These are phyloP conservation scores for Ophiostoma perfectum DNA, from an alignment of 2,329 filamentous ascomycete genomes.

Conservation along the genomic window DNA sequence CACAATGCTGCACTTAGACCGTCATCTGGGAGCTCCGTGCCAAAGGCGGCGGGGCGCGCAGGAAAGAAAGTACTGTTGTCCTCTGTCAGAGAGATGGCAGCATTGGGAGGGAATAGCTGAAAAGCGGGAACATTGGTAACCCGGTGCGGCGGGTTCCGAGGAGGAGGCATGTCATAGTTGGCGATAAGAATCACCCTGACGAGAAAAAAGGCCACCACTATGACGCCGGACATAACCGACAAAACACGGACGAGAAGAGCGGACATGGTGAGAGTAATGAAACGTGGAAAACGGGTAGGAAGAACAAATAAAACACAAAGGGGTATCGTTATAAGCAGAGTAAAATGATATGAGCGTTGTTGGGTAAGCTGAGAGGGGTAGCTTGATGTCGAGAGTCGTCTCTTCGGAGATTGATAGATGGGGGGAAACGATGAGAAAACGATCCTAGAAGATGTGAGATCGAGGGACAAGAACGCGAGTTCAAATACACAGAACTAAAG, in stretches of 20 bases:
- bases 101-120: constrained; percentile 89
- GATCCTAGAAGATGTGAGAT: background rate
- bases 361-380: background rate
- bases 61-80: constrained; percentile 98
- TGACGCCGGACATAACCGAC: constrained; percentile 19
- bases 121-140: constrained; percentile 38
- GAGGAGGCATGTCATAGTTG: constrained; percentile 9
- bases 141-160: background rate
- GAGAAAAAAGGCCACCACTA: constrained; percentile 19
- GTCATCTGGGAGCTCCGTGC: constrained; percentile 65
- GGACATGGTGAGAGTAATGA: background rate
- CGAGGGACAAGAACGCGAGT: background rate
- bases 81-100: constrained; percentile 91
- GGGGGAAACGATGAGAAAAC: background rate
- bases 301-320: background rate
- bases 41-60: constrained; percentile 88
- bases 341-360: background rate
- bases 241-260: constrained; percentile 18
- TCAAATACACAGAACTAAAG: background rate
- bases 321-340: constrained; percentile 10
- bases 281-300: background rate
- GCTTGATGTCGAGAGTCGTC: background rate
- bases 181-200: constrained; percentile 10
- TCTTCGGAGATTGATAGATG: background rate
- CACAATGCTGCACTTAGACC: constrained; percentile 86